Evolutionary conservation across 148 eudicot genomes (phyloP).

Genomic region (Diospyros kaki): DNA sequence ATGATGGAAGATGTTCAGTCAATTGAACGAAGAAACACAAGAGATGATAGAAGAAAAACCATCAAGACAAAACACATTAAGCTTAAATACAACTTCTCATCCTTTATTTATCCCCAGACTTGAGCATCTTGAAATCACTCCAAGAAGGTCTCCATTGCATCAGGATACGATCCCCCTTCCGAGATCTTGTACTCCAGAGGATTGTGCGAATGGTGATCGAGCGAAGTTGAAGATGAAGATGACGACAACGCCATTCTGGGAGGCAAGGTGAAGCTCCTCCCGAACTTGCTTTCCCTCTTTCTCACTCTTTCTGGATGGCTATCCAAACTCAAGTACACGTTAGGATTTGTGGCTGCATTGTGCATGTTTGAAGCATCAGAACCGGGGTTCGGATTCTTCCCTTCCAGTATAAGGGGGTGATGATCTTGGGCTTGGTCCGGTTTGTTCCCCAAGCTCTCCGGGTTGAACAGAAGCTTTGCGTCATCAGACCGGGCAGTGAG

Average conservation of each 20-base stretch:
- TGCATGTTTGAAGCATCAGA: constrained; percentile 19
- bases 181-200: constrained; percentile 9
- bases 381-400: constrained; percentile 14
- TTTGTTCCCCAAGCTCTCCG: constrained; percentile 56
- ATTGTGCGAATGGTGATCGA: constrained; percentile 58
- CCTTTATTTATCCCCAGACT: background rate
- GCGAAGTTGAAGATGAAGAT: constrained; percentile 78
- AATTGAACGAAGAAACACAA: constrained; percentile 14
- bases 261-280: constrained; percentile 85
- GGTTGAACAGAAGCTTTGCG: constrained; percentile 63
- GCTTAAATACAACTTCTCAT: constrained; percentile 30
- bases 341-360: constrained; percentile 26
- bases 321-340: constrained; percentile 78
- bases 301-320: constrained; percentile 37
- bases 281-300: constrained; percentile 71
- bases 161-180: constrained; percentile 8
- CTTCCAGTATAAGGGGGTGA: constrained; percentile 8
- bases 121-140: constrained; percentile 24
- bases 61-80: constrained; percentile 22
- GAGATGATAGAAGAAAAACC: background rate
- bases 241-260: constrained; percentile 57
- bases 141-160: constrained; percentile 72
- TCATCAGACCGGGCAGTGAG: constrained; percentile 76
- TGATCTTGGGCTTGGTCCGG: background rate
- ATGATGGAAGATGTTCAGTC: constrained; percentile 11